Evolutionary conservation across 2,329 filamentous ascomycete species (phyloP).

Genomic region (Fusarium sp.): DNA sequence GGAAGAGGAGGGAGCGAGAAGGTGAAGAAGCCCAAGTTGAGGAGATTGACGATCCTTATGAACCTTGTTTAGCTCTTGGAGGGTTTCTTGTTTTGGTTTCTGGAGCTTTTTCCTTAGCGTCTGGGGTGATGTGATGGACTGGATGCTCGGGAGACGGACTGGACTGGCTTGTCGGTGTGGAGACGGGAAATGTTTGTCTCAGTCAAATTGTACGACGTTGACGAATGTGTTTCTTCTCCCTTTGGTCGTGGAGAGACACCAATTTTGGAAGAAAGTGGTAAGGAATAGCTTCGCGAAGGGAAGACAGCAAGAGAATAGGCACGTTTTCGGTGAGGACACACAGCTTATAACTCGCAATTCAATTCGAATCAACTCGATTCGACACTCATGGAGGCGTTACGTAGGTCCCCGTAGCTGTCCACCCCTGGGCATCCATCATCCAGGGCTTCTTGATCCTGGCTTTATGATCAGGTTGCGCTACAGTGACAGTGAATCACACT

Average conservation of each 20-base stretch:
- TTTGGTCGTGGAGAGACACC: constrained; percentile 18
- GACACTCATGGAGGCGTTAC: constrained; percentile 25
- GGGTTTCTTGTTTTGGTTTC: constrained; percentile 42
- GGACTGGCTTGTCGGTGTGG: constrained; percentile 33
- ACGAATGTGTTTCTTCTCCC: constrained; percentile 24
- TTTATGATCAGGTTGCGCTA: neutral
- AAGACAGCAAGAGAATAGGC: neutral
- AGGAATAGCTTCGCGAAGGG: neutral
- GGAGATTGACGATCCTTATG: constrained; percentile 37
- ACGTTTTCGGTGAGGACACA: constrained; percentile 6
- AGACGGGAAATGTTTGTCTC: constrained; percentile 33
- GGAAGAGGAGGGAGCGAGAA: constrained; percentile 10
- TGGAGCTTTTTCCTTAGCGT: constrained; percentile 37
- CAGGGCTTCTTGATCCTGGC: constrained; percentile 16
- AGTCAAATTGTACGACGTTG: constrained; percentile 13
- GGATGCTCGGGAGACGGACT: constrained; percentile 30
- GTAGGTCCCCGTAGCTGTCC: constrained; percentile 23
- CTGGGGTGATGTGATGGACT: constrained; percentile 39
- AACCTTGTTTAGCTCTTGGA: constrained; percentile 30
- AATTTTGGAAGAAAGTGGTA: neutral
- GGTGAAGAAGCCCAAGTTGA: constrained; percentile 5
- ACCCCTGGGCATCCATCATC: constrained; percentile 8
- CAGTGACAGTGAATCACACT: constrained; percentile 26
- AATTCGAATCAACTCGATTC: constrained; percentile 1
- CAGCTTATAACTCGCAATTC: constrained; percentile 14